Evolutionary conservation across 164 flowering plant species (phyloP).

Genomic region (Kalanchoe fedtschenkoi): DNA sequence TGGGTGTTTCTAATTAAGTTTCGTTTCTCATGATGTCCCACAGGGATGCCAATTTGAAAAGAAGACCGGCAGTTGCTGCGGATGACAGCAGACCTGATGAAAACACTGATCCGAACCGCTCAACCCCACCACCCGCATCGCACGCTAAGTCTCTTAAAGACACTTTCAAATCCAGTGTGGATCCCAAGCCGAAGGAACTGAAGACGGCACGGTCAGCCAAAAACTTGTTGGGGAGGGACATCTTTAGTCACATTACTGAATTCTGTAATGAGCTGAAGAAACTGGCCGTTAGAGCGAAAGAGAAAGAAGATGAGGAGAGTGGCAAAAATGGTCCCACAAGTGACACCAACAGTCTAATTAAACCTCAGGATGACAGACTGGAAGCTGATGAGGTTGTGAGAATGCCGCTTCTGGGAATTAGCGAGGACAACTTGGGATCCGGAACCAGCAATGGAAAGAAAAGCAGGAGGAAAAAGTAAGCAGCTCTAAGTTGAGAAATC

Average conservation of each 20-base stretch:
- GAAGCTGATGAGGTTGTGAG: conserved; percentile 27
- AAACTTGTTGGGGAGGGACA: conserved; percentile 63
- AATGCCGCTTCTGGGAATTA: conserved; percentile 45
- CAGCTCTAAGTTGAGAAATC: too few species aligned
- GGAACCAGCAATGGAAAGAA: conserved; percentile 25
- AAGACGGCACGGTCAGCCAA: conserved; percentile 58
- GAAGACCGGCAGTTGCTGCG: conserved; percentile 30
- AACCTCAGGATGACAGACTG: conserved; percentile 10
- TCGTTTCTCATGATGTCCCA: not conserved
- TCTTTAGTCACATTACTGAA: conserved; percentile 62
- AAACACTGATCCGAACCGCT: conserved; percentile 60
- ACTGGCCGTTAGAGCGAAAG: conserved; percentile 45
- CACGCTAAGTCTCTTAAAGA: conserved; percentile 26
- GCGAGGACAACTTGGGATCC: too few species aligned
- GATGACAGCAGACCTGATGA: conserved; percentile 21
- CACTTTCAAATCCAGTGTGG: conserved; percentile 42
- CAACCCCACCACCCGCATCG: conserved; percentile 25
- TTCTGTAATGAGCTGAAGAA: conserved; percentile 82
- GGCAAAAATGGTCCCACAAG: conserved; percentile 1
- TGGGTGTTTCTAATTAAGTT: not conserved
- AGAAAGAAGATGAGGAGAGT: conserved; percentile 29
- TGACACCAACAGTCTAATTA: conserved; percentile 8
- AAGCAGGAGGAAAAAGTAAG: conserved; percentile 26
- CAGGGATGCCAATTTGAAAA: conserved; percentile 50
- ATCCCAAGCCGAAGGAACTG: conserved; percentile 32